Evolutionary conservation across 2,329 filamentous ascomycete species (phyloP), one percentile per base, ranked within the genome.

Genomic region (Chaetomiaceae sp.): DNA sequence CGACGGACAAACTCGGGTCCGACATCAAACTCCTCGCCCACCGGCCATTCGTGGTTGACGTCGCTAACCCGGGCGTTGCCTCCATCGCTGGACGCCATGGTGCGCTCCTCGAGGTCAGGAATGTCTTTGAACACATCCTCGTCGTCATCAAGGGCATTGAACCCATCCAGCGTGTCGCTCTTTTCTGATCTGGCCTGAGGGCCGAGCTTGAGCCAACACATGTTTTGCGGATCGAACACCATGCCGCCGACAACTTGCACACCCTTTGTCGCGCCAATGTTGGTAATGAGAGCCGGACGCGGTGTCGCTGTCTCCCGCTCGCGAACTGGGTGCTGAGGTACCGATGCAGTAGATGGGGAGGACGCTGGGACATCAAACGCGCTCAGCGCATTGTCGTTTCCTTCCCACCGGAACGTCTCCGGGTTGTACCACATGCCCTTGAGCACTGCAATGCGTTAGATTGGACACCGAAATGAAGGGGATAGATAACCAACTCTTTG

Each of bases 361-460:
- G 80, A 75, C 6, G 73, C 68, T 5, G 83, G 73, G 50, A 78
- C 69, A 49, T 96, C 90, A 69, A 99, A 99, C 4, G 84, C 82
- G 58, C 81, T 80, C 48, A 95, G 75, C 30, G 80, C 86, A 62
- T 90, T 92, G 67, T 99, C 94, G 64, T 99, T 99, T 48, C 94
- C 94, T 75, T 99, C 94, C 94, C 94, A 99, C 45, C 84, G 81
- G 65, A 85, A 94, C 8, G 89, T 87, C 25, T 80, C 76, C 6
- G 94, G 89, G 65, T 99, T 97, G 68, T 96, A 99, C 50, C 84
- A 86, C 94, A 99, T 99, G 59, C 92, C 94, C 69, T 96, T 94
- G 56, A 96, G 81, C 65, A 85, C 89, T 92, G 58, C 27, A 43
- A 23, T 13, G 38, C 27, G 57, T 59, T 55, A 57, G 55, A 45